phyloP scores from a whole-genome alignment of 805 yeast species.

The Suhomyces faveliae region DNA sequence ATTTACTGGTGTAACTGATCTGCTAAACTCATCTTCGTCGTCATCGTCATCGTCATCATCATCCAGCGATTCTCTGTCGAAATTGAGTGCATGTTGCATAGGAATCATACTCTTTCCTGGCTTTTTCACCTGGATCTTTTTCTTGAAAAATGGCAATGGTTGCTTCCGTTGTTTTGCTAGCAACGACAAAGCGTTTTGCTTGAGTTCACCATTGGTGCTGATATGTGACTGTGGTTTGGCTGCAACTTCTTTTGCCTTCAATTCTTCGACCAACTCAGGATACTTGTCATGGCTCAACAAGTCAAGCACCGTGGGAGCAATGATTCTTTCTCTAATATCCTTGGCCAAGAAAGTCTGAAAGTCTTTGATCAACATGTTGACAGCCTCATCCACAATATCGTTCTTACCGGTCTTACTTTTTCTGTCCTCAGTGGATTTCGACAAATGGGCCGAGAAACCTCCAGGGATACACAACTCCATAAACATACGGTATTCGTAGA shows the following conservation, averaged over 20 bases:
- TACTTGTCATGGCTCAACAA: conserved; percentile 57
- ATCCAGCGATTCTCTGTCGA: conserved; percentile 33
- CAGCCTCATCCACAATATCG: conserved; percentile 56
- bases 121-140: conserved; percentile 25
- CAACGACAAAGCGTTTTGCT: conserved; percentile 26
- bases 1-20: conserved; percentile 34
- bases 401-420: conserved; percentile 15
- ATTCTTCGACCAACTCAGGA: conserved; percentile 45
- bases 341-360: conserved; percentile 60
- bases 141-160: conserved; percentile 34
- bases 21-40: conserved; percentile 33
- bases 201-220: conserved; percentile 14
- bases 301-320: conserved; percentile 67
- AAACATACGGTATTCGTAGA: conserved; percentile 47
- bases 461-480: conserved; percentile 61
- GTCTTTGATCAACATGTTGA: conserved; percentile 57
- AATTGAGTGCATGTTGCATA: conserved; percentile 55
- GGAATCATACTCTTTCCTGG: conserved; percentile 38
- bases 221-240: conserved; percentile 11
- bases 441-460: conserved; percentile 19
- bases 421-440: conserved; percentile 14
- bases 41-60: conserved; percentile 35
- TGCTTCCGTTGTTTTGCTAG: conserved; percentile 22
- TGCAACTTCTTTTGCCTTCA: conserved; percentile 30
- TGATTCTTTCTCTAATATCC: conserved; percentile 70